Conservation (phyloP, 352 stramenopile genomes). For the Phytophthora quininea region DNA sequence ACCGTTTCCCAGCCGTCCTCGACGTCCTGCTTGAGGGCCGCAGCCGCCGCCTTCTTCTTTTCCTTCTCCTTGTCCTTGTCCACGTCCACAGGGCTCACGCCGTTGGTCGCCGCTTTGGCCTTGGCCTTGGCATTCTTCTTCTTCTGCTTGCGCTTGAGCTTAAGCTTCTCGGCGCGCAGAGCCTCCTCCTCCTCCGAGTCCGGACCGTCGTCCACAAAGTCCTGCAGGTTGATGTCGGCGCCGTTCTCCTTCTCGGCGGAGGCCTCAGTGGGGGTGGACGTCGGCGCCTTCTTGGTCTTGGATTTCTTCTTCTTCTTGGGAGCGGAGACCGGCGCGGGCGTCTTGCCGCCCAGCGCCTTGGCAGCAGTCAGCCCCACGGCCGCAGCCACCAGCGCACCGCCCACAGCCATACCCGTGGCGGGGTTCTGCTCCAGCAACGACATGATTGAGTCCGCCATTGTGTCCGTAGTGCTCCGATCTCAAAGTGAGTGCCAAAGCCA, state of each 20-base stretch:
- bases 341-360: conserved; percentile 62
- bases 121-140: conserved; percentile 84
- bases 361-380: conserved; percentile 72
- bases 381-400: conserved; percentile 67
- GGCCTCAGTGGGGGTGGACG: conserved; percentile 1
- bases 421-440: conserved; percentile 70
- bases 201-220: conserved; percentile 77
- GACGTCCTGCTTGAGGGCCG: conserved; percentile 61
- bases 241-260: conserved; percentile 35
- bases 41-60: conserved; percentile 49
- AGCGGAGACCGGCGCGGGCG: conserved; percentile 22
- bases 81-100: conserved; percentile 30
- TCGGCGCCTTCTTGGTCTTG: conserved; percentile 56
- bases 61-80: conserved; percentile 55
- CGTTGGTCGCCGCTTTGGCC: conserved; percentile 25
- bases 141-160: conserved; percentile 83
- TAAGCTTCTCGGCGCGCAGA: conserved; percentile 78
- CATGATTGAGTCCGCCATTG: conserved; percentile 70
- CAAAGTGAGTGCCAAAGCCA: conserved; percentile 27
- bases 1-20: conserved; percentile 87
- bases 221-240: conserved; percentile 66
- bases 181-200: conserved; percentile 85
- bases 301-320: conserved; percentile 69
- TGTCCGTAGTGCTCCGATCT: conserved; percentile 14
- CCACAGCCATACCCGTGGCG: conserved; percentile 65